Percentiles rank a stretch among this genome's conserved stretches.
phyloP scores from a whole-genome alignment of 805 yeast genomes.

The Metschnikowia baotianmanensis region DNA sequence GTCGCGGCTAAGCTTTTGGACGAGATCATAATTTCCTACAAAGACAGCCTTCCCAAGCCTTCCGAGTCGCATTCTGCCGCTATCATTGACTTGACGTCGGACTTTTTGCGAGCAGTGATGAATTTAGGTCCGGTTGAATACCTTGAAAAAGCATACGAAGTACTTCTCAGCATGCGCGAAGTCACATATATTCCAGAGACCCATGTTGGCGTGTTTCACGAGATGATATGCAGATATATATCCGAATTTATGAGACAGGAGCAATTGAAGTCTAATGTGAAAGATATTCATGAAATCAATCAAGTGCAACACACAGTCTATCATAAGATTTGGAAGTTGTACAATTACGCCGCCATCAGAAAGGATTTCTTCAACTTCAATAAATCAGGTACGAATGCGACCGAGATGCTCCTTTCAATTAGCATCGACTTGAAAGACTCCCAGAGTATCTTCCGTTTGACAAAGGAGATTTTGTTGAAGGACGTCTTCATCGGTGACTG shows the following conservation, averaged over 20 bases:
- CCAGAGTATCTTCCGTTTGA: conserved; percentile 32
- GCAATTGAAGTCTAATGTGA: conserved; percentile 9
- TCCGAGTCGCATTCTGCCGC: conserved; percentile 18
- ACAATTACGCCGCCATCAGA: conserved; percentile 35
- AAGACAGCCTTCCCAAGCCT: conserved; percentile 22
- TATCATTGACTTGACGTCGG: conserved; percentile 41
- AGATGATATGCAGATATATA: conserved; percentile 28
- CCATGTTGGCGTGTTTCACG: conserved; percentile 28
- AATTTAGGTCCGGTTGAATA: conserved; percentile 20
- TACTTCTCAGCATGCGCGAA: conserved; percentile 28
- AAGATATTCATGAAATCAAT: conserved; percentile 4
- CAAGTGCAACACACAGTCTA: conserved; percentile 16
- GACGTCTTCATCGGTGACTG: conserved; percentile 30
- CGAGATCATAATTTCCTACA: conserved; percentile 46
- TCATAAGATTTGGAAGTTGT: conserved; percentile 29
- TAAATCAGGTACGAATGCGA: conserved; percentile 15
- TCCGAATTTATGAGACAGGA: conserved; percentile 20
- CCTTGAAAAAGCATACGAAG: conserved; percentile 23
- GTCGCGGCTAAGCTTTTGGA: conserved; percentile 59
- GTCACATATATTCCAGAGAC: conserved; percentile 37
- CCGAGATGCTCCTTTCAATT: conserved; percentile 31
- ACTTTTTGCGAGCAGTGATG: conserved; percentile 39
- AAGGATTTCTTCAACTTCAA: conserved; percentile 23
- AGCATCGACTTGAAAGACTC: conserved; percentile 35
- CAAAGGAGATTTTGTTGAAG: conserved; percentile 35